Conservation (phyloP, 306 rosid species). For the Senna siamea region DNA sequence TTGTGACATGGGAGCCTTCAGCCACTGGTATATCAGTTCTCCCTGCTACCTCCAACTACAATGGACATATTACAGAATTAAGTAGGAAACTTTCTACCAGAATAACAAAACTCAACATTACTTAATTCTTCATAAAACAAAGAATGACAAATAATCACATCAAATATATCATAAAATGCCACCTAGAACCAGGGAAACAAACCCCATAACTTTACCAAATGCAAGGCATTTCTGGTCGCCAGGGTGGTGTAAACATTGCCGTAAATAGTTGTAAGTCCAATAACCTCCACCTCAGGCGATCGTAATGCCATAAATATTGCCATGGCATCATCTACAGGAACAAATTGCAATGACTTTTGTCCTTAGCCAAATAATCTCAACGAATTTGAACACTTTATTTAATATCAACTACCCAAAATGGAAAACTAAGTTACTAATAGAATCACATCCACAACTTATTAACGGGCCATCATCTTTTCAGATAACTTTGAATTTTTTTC, state of each 20-base stretch:
- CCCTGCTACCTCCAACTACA: conserved; percentile 88
- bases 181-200: background rate
- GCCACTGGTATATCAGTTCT: conserved; percentile 95
- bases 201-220: conserved; percentile 59
- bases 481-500: too few relatives aligned
- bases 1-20: conserved; percentile 90
- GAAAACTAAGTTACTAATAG: background rate
- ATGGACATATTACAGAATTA: conserved; percentile 16
- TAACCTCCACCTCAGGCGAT: conserved; percentile 79
- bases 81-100: background rate
- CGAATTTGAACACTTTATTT: conserved; percentile 17
- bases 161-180: background rate
- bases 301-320: conserved; percentile 82
- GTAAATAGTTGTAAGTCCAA: conserved; percentile 87
- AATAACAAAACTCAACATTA: conserved; percentile 13
- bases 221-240: conserved; percentile 95
- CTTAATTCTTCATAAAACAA: background rate
- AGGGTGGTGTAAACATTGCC: conserved; percentile 91
- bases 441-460: background rate
- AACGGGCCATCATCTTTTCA: background rate
- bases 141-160: background rate
- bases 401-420: conserved; percentile 5
- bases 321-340: conserved; percentile 84
- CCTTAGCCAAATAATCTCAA: conserved; percentile 26
- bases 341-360: conserved; percentile 14